phyloP scores from a whole-genome alignment of 148 eudicot species.

The Camellia sinensis region DNA sequence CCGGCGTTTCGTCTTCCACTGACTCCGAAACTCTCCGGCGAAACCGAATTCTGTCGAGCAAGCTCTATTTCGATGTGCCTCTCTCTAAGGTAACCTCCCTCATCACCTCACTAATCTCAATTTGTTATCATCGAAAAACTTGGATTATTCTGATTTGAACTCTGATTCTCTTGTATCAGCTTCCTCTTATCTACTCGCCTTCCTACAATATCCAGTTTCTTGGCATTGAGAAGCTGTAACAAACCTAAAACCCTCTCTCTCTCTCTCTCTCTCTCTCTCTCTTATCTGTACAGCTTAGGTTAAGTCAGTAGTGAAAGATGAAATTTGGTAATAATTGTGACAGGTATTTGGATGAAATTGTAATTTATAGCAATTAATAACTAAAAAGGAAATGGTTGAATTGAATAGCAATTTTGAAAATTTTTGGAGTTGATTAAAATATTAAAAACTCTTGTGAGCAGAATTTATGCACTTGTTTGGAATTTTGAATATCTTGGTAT shows the following conservation, averaged over 20 bases:
- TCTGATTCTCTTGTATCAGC: slow-evolving; percentile 36
- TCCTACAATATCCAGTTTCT: slow-evolving; percentile 74
- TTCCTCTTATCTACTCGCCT: slow-evolving; percentile 80
- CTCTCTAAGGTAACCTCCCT: slow-evolving; percentile 45
- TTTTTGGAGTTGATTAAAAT: not conserved
- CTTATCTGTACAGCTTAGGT: not conserved
- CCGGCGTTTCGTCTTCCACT: slow-evolving; percentile 19
- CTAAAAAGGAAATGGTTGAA: not conserved
- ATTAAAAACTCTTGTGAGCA: not conserved
- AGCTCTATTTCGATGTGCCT: slow-evolving; percentile 77
- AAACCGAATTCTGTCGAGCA: slow-evolving; percentile 70
- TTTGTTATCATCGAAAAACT: not conserved
- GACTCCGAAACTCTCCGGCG: slow-evolving; percentile 45
- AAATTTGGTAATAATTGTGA: not conserved
- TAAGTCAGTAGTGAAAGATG: not conserved
- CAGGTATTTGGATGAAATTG: not conserved
- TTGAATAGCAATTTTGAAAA: not conserved
- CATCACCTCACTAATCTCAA: not conserved
- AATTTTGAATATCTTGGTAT: not conserved
- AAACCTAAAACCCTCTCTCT: not conserved
- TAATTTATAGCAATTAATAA: not conserved
- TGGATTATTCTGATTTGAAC: not conserved
- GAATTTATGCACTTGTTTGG: not conserved
- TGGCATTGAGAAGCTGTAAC: slow-evolving; percentile 85
- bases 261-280: not conserved